Conservation (phyloP, 495 filamentous ascomycete genomes). For the Astrocystis sublimbata region DNA sequence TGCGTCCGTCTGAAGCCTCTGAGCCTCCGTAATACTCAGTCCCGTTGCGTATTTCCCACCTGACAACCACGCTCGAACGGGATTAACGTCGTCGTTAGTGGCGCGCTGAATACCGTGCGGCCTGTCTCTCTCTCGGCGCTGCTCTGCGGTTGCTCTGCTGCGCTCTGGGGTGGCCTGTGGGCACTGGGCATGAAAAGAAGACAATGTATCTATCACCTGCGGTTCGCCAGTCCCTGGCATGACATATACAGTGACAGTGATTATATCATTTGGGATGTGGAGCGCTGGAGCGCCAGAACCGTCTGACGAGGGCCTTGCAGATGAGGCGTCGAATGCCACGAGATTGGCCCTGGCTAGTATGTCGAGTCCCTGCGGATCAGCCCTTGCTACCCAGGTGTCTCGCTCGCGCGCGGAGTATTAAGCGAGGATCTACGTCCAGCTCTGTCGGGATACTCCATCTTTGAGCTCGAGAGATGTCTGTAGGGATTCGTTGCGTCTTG, state of each 20-base stretch:
- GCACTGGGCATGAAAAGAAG: background rate
- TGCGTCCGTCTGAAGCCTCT: conserved; percentile 12
- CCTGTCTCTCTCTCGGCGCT: conserved; percentile 6
- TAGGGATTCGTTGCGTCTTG: conserved; percentile 27
- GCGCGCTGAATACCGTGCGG: conserved; percentile 31
- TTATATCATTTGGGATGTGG: conserved; percentile 10
- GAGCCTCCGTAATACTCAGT: conserved; percentile 20
- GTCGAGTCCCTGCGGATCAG: conserved; percentile 23
- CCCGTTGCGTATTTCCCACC: conserved; percentile 30
- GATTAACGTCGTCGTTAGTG: conserved; percentile 27
- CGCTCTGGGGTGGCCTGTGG: too few species aligned
- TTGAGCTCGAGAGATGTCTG: conserved; percentile 33
- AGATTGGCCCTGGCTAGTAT: conserved; percentile 26
- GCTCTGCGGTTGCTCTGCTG: too few species aligned
- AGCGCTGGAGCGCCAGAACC: conserved; percentile 7
- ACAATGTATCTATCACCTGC: background rate
- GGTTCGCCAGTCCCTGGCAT: conserved; percentile 4
- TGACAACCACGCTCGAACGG: conserved; percentile 33
- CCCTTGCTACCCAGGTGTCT: conserved; percentile 16
- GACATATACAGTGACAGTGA: too few species aligned
- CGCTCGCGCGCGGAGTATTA: conserved; percentile 22
- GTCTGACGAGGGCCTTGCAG: conserved; percentile 20
- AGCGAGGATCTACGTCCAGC: conserved; percentile 33
- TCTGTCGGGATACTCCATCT: conserved; percentile 36
- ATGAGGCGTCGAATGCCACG: conserved; percentile 30